Conservation (phyloP, 1,284 basidiomycete genomes). For the Ustilago cynodontis region DNA sequence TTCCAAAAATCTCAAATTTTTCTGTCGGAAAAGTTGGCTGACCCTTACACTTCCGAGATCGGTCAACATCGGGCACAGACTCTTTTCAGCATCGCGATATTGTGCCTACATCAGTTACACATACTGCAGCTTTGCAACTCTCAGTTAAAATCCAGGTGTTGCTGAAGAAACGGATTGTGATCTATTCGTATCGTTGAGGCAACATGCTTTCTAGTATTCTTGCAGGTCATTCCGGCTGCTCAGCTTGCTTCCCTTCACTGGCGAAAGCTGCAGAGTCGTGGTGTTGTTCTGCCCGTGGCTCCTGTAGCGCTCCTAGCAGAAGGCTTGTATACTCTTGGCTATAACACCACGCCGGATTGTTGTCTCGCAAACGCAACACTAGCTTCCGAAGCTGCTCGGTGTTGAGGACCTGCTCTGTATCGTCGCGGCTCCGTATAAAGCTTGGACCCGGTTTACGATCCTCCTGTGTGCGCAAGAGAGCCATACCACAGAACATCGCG, state of each 20-base stretch:
- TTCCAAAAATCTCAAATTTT: slow-evolving; percentile 43
- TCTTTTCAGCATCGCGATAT: background rate
- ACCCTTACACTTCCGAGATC: slow-evolving; percentile 21
- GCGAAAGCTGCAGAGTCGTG: background rate
- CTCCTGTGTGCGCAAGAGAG: slow-evolving; percentile 5
- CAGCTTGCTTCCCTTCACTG: background rate
- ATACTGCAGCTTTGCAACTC: no score
- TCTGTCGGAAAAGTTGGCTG: background rate
- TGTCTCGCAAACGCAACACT: slow-evolving; percentile 21
- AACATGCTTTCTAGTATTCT: background rate
- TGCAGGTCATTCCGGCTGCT: background rate
- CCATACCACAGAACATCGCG: slow-evolving; percentile 31
- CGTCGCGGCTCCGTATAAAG: background rate
- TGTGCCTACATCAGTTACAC: no score
- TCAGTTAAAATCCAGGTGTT: no score
- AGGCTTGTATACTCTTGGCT: slow-evolving; percentile 30
- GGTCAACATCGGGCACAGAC: slow-evolving; percentile 15
- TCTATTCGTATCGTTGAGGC: background rate
- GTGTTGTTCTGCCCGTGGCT: no score
- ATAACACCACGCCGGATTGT: slow-evolving; percentile 35
- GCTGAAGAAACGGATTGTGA: background rate
- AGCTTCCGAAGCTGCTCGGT: slow-evolving; percentile 20
- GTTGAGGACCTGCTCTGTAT: slow-evolving; percentile 1
- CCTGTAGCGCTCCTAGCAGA: slow-evolving; percentile 22
- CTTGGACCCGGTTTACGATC: background rate